Evolutionary conservation across 2,329 filamentous ascomycete genomes (phyloP).

Genomic region (Xylaria arbuscula): DNA sequence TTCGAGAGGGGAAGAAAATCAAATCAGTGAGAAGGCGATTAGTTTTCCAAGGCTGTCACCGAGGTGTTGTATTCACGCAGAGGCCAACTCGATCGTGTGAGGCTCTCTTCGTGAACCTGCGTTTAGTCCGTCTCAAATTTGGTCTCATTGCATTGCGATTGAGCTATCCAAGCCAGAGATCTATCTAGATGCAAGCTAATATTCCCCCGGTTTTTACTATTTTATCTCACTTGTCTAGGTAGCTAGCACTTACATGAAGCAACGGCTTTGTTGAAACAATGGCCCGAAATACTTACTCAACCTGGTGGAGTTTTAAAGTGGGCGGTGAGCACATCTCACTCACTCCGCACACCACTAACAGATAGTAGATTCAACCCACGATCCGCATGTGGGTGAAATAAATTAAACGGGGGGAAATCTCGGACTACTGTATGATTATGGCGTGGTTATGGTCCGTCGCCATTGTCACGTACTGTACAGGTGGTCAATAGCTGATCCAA

Average conservation of each 20-base stretch:
- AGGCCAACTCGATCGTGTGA: not conserved
- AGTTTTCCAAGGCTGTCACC: not conserved
- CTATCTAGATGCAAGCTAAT: not conserved
- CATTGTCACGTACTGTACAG: no score
- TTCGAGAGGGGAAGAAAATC: conserved; percentile 8
- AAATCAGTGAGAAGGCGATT: conserved; percentile 6
- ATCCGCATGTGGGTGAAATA: not conserved
- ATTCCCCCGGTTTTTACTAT: not conserved
- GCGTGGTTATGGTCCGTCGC: not conserved
- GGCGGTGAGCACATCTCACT: conserved; percentile 12
- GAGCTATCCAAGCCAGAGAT: not conserved
- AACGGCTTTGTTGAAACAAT: not conserved
- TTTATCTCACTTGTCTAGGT: not conserved
- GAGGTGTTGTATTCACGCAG: not conserved
- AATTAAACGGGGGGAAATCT: not conserved
- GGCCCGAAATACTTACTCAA: not conserved
- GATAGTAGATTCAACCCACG: conserved; percentile 12
- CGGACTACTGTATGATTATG: not conserved
- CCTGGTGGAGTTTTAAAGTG: conserved; percentile 9
- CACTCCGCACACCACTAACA: conserved; percentile 14
- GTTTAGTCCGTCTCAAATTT: not conserved
- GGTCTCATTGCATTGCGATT: not conserved
- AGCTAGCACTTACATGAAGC: not conserved
- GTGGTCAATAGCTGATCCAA: no score
- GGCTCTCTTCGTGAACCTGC: not conserved